Evolutionary conservation across 345 rosid genomes (phyloP).

Genomic region (Aethionema arabicum): DNA sequence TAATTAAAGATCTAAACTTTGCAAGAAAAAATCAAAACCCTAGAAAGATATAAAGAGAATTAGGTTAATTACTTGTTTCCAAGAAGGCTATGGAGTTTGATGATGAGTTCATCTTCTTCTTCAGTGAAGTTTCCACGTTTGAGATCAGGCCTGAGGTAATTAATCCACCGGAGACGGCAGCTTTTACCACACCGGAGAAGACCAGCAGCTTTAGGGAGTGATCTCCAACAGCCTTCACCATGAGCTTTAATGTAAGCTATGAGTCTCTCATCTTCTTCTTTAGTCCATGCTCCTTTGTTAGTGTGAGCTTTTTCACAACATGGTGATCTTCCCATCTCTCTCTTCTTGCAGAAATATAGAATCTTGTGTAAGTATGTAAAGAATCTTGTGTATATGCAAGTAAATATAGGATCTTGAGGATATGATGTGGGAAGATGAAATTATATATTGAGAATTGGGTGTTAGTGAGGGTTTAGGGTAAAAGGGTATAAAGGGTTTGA

Average conservation of each 20-base stretch:
- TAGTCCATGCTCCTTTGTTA: slow-evolving; percentile 75
- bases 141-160: slow-evolving; percentile 64
- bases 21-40: background rate
- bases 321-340: slow-evolving; percentile 67
- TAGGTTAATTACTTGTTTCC: slow-evolving; percentile 53
- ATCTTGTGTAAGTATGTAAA: background rate
- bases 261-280: slow-evolving; percentile 54
- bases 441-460: slow-evolving; percentile 6
- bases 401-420: no score
- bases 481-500: slow-evolving; percentile 34
- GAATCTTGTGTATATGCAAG: no score
- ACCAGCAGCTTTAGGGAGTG: slow-evolving; percentile 70
- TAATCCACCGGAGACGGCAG: slow-evolving; percentile 76
- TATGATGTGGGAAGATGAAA: no score
- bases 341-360: background rate
- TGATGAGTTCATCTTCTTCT: slow-evolving; percentile 67
- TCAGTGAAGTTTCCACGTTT: slow-evolving; percentile 67
- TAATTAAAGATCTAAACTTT: background rate
- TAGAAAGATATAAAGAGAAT: background rate
- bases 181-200: slow-evolving; percentile 74
- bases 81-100: slow-evolving; percentile 65
- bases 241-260: slow-evolving; percentile 59
- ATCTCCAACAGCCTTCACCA: slow-evolving; percentile 75
- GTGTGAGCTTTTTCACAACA: slow-evolving; percentile 76
- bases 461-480: slow-evolving; percentile 30